Conservation (phyloP, 2,329 filamentous ascomycete species). For the Drechslerella dactyloides region DNA sequence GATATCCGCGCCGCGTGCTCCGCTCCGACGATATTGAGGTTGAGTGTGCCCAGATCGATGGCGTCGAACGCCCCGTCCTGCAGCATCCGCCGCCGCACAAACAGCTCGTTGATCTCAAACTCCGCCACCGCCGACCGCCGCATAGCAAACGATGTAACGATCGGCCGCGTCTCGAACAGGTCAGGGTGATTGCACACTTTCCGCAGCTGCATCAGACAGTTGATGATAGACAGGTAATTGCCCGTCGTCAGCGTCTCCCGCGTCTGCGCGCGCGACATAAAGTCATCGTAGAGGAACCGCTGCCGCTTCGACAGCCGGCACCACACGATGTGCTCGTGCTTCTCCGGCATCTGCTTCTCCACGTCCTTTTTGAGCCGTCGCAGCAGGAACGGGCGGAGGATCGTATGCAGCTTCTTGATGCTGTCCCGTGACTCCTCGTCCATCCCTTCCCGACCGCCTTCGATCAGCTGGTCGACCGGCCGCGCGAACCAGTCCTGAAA, state of each 20-base stretch:
- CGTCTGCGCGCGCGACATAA: slow-evolving; percentile 87
- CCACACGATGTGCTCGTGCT: slow-evolving; percentile 96
- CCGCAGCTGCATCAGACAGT: slow-evolving; percentile 94
- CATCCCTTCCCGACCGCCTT: slow-evolving; percentile 90
- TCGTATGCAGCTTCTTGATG: slow-evolving; percentile 90
- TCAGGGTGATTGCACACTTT: slow-evolving; percentile 99
- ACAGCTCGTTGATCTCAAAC: slow-evolving; percentile 74
- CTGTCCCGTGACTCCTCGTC: slow-evolving; percentile 92
- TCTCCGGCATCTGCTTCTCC: slow-evolving; percentile 98
- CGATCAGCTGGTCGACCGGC: slow-evolving; percentile 92
- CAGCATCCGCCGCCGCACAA: slow-evolving; percentile 72
- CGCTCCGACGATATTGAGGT: slow-evolving; percentile 68
- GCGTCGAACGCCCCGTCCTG: slow-evolving; percentile 66
- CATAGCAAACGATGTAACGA: slow-evolving; percentile 97
- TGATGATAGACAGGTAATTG: slow-evolving; percentile 97
- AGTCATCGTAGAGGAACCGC: slow-evolving; percentile 93
- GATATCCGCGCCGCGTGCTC: slow-evolving; percentile 55
- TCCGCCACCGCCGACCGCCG: slow-evolving; percentile 75
- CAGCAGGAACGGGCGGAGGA: slow-evolving; percentile 87
- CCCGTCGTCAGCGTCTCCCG: slow-evolving; percentile 86
- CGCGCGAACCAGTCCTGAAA: slow-evolving; percentile 96
- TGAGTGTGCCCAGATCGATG: slow-evolving; percentile 75
- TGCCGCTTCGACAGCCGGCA: slow-evolving; percentile 95
- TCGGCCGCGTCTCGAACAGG: slow-evolving; percentile 91
- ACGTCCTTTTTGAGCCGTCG: slow-evolving; percentile 93